Evolutionary conservation across 2,329 filamentous ascomycete species (phyloP), one percentile per base, ranked within the genome.

Genomic region (Neocucurbitaria cava): DNA sequence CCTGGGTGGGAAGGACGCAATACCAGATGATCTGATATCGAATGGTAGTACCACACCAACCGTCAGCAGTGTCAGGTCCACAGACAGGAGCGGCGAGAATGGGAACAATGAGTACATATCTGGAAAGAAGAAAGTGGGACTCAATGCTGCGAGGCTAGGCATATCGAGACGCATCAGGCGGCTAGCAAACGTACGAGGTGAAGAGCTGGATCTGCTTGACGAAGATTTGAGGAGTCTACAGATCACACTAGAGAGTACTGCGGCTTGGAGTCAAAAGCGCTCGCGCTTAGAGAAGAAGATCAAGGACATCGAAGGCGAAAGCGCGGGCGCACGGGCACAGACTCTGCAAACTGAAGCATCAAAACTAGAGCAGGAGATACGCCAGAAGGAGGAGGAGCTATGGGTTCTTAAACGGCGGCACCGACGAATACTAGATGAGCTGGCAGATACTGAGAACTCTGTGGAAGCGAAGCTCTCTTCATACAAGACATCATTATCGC

Each of bases 401-500:
- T 78, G 81, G 21, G 81, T 81, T 3, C 79, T 92, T 76, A 85
- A 85, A 63, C 82, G 81, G 42, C 80, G 84, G 24, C 85, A 87
- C 61, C 78, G 82, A n/a, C 83, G 81, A 68, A 73, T 92, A 0
- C 76, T 83, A 56, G 81, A 81, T 2, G 82, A 85, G 65, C 85
- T 91, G 41, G 80, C 84, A 6, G 85, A 88, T 50, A 81, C 86
- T 1, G 82, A 83, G 58, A 92, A 88, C 62, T 82, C 82, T 49
- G 80, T 88, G 33, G 89, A 92, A 69, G 87, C 89, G 1, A 86
- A 86, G n/a, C 72, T 92, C 13, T 90, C 88, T 50, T 88, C 88
- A 0, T 92, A 91, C 70, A 85, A 82, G 18, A 84, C 87, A 1
- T 88, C 88, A 3, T 75, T 91, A 31, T 83, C 79, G 50, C 84